Conservation (phyloP, 345 rosid genomes). For the Melaleuca quinquenervia region DNA sequence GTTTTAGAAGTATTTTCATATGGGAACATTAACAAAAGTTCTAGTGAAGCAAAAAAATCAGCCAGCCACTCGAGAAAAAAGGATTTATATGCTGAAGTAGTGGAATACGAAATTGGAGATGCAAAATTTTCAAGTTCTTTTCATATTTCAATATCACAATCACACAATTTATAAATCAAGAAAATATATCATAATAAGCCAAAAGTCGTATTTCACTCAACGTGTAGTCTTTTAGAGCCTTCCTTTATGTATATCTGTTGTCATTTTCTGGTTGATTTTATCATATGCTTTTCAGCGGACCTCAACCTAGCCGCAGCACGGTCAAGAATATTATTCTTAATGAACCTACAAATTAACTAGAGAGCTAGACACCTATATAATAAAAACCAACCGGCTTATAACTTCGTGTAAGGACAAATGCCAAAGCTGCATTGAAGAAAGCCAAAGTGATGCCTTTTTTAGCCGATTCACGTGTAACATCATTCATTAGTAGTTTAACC, state of each 20-base stretch:
- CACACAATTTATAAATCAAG: too few species aligned
- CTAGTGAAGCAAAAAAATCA: neutral
- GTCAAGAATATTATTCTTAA: neutral
- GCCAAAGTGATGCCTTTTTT: constrained; percentile 80
- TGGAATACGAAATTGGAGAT: too few species aligned
- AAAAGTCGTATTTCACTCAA: too few species aligned
- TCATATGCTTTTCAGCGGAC: too few species aligned
- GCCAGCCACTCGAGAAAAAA: neutral
- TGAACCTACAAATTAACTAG: neutral
- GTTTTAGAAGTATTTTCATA: neutral
- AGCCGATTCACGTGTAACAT: constrained; percentile 64
- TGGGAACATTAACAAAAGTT: neutral
- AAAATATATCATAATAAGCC: too few species aligned
- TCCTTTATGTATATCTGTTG: too few species aligned
- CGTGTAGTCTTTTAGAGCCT: too few species aligned
- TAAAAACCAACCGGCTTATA: constrained; percentile 61
- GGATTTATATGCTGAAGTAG: too few species aligned
- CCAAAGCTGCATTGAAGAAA: constrained; percentile 61
- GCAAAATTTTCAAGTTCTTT: too few species aligned
- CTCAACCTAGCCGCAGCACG: too few species aligned
- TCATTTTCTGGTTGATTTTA: too few species aligned
- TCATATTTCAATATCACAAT: too few species aligned
- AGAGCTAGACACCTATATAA: neutral
- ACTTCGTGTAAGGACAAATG: constrained; percentile 51
- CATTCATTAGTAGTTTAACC: constrained; percentile 74